These are phyloP conservation scores for Syzygium malaccense DNA, from an alignment of 441 rosid genomes.

Conservation along the genomic window DNA sequence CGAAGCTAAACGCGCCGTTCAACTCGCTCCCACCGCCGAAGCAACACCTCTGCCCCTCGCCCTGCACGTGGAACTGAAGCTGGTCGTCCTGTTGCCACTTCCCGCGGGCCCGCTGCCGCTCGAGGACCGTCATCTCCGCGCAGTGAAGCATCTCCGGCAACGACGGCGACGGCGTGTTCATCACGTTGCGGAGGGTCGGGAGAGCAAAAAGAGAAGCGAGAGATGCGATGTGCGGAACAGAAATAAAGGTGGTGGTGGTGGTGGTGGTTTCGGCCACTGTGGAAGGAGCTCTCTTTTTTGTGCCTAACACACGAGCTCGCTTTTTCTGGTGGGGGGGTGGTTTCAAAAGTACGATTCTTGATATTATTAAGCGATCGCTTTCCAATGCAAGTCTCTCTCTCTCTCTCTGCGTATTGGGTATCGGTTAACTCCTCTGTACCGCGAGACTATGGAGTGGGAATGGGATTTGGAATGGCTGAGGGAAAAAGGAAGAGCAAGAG, in stretches of 20 bases:
- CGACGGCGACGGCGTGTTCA: conserved; percentile 22
- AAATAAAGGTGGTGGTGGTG: background rate
- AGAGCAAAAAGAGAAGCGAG: background rate
- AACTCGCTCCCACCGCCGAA: conserved; percentile 12
- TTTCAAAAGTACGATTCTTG: background rate
- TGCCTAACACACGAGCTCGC: background rate
- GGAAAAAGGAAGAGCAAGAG: background rate
- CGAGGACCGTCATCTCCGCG: conserved; percentile 48
- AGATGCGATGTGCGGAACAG: background rate
- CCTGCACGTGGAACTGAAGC: background rate
- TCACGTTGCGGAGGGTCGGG: background rate
- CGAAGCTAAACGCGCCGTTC: conserved; percentile 13
- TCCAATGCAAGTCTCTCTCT: background rate
- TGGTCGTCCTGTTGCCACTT: conserved; percentile 36
- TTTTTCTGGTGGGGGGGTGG: background rate
- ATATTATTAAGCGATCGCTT: background rate
- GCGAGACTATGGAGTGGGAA: background rate
- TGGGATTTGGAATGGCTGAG: background rate
- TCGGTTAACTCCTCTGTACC: background rate
- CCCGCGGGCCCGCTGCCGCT: conserved; percentile 44
- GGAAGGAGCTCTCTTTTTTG: background rate
- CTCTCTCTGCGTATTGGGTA: background rate
- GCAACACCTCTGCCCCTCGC: background rate
- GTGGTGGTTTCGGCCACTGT: background rate
- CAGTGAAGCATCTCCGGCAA: conserved; percentile 38